Conservation (phyloP, 2,329 filamentous ascomycete genomes). For the Coniochaeta hoffmannii region DNA sequence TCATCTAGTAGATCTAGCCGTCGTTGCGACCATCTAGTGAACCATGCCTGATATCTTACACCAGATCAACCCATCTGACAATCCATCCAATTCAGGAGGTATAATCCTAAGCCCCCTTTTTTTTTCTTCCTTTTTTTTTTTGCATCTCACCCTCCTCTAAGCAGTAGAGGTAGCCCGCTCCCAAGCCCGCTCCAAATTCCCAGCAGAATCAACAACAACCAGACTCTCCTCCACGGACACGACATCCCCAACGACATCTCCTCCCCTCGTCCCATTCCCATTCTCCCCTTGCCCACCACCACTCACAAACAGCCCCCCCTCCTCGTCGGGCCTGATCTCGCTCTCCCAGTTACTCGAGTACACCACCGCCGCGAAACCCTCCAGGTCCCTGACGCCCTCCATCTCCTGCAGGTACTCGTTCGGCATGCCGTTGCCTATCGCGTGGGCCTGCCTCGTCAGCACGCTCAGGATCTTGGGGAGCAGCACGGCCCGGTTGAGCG, state of each 20-base stretch:
- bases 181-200: constrained; percentile 62
- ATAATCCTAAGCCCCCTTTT: neutral
- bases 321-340: constrained; percentile 46
- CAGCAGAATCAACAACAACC: constrained; percentile 41
- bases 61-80: neutral
- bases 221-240: constrained; percentile 39
- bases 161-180: constrained; percentile 54
- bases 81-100: too few relatives aligned
- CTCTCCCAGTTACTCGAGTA: constrained; percentile 79
- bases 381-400: constrained; percentile 67
- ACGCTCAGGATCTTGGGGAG: constrained; percentile 86
- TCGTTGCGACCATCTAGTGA: neutral
- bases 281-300: constrained; percentile 13
- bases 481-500: constrained; percentile 41
- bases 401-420: constrained; percentile 68
- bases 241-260: constrained; percentile 11
- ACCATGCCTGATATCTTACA: neutral
- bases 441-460: constrained; percentile 83
- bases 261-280: neutral
- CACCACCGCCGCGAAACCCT: constrained; percentile 79
- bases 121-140: neutral
- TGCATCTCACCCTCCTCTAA: neutral
- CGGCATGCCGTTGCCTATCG: constrained; percentile 71
- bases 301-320: constrained; percentile 25
- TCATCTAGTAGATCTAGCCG: neutral